Percentiles rank a stretch among this genome's conserved stretches.
phyloP scores from a whole-genome alignment of 371 early-diverging fungal species.

The Synchytrium microbalum region DNA sequence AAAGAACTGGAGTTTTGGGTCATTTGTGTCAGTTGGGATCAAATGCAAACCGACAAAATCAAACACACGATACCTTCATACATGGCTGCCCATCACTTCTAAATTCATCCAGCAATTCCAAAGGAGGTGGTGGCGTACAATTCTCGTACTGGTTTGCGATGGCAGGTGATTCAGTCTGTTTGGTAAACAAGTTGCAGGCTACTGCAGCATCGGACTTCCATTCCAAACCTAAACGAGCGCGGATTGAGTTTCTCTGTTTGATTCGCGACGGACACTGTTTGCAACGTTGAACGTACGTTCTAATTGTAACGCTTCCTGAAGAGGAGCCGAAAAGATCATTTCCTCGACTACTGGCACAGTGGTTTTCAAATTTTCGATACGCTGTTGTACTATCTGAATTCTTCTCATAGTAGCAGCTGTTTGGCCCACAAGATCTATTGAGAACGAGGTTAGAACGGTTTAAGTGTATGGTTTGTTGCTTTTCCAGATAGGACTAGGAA shows the following conservation, averaged over 20 bases:
- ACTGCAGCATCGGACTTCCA: conserved; percentile 7
- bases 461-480: too few relatives aligned
- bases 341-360: conserved; percentile 1
- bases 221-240: neutral
- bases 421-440: neutral
- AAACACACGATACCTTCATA: conserved; percentile 23
- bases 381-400: conserved; percentile 1
- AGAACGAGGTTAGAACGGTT: neutral
- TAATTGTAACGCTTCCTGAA: neutral
- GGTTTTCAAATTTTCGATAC: conserved; percentile 4
- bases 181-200: conserved; percentile 26
- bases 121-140: conserved; percentile 26
- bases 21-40: too few relatives aligned
- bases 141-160: conserved; percentile 19
- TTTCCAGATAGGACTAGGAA: too few relatives aligned
- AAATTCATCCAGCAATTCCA: conserved; percentile 30
- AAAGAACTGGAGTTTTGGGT: conserved; percentile 26
- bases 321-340: neutral
- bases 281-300: neutral
- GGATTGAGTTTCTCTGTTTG: neutral
- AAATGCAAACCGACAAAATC: neutral
- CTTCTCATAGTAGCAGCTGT: neutral
- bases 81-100: conserved; percentile 29
- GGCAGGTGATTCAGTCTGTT: conserved; percentile 18
- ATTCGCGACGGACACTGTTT: neutral